phyloP scores from a whole-genome alignment of 164 flowering plant species.

The Vitis rotundifolia region DNA sequence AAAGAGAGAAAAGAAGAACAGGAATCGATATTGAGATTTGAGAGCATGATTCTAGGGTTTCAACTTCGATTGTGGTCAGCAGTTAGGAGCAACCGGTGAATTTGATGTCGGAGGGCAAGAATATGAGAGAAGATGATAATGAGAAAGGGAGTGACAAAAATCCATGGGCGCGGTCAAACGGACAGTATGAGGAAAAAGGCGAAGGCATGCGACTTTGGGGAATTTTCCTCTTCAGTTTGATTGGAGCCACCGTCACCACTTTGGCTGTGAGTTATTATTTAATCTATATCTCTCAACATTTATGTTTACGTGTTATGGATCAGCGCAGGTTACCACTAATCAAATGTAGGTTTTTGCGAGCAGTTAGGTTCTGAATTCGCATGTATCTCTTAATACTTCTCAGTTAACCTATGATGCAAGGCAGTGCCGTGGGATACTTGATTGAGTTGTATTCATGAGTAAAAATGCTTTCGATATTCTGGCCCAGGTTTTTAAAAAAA shows the following conservation, averaged over 20 bases:
- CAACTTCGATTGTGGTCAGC: neutral
- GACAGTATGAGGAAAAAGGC: slow-evolving; percentile 19
- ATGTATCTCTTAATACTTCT: too few species aligned
- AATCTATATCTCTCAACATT: too few species aligned
- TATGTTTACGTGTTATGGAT: too few species aligned
- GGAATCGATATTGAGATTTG: neutral
- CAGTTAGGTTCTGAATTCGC: too few species aligned
- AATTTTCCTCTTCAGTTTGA: slow-evolving; percentile 57
- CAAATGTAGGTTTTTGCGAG: too few species aligned
- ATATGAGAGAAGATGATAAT: slow-evolving; percentile 20
- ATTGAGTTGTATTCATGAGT: too few species aligned
- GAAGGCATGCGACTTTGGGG: slow-evolving; percentile 59
- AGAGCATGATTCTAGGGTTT: slow-evolving; percentile 13
- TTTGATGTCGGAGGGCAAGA: neutral
- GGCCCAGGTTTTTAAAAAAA: too few species aligned
- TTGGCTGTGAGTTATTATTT: slow-evolving; percentile 40
- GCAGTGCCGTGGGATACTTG: too few species aligned
- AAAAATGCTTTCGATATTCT: too few species aligned
- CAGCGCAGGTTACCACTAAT: too few species aligned
- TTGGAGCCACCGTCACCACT: slow-evolving; percentile 80
- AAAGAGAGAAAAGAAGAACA: neutral
- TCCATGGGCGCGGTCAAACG: slow-evolving; percentile 22
- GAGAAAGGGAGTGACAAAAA: slow-evolving; percentile 8
- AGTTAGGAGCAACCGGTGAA: neutral
- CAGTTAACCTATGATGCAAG: too few species aligned